These are phyloP conservation scores for Haplosporangium sp. DNA, from an alignment of 371 early-diverging fungal species.

Conservation along the genomic window DNA sequence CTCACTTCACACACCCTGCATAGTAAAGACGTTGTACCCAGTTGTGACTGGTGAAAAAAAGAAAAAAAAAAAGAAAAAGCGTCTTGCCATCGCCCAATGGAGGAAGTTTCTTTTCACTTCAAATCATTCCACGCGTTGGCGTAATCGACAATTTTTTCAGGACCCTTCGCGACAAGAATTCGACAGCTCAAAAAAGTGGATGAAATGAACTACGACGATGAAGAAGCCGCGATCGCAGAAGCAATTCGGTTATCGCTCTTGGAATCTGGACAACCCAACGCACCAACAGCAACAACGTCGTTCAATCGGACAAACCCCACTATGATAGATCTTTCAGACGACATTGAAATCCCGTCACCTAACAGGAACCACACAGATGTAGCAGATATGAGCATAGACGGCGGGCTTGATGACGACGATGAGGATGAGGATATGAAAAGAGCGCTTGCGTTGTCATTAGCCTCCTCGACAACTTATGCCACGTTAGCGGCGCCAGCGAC, in stretches of 20 bases:
- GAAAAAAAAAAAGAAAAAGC: neutral
- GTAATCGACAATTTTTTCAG: no score
- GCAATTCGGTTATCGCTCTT: conserved; percentile 40
- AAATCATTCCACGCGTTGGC: no score
- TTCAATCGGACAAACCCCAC: neutral
- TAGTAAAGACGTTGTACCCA: no score
- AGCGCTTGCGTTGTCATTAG: conserved; percentile 29
- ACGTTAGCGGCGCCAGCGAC: neutral
- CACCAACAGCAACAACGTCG: neutral
- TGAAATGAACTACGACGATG: conserved; percentile 24
- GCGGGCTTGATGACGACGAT: neutral
- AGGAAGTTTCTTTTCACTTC: no score
- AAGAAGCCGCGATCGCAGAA: conserved; percentile 33
- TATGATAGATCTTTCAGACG: conserved; percentile 29
- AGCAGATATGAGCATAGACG: neutral
- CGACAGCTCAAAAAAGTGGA: neutral
- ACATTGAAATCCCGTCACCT: neutral
- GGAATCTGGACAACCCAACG: conserved; percentile 9
- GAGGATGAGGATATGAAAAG: conserved; percentile 20
- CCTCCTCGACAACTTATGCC: neutral
- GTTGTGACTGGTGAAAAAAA: neutral
- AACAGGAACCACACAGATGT: neutral
- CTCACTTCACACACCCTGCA: no score
- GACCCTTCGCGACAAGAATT: neutral
- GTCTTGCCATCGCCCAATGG: no score